Conservation (phyloP, 2,329 filamentous ascomycete genomes). For the Neonectria magnoliae region DNA sequence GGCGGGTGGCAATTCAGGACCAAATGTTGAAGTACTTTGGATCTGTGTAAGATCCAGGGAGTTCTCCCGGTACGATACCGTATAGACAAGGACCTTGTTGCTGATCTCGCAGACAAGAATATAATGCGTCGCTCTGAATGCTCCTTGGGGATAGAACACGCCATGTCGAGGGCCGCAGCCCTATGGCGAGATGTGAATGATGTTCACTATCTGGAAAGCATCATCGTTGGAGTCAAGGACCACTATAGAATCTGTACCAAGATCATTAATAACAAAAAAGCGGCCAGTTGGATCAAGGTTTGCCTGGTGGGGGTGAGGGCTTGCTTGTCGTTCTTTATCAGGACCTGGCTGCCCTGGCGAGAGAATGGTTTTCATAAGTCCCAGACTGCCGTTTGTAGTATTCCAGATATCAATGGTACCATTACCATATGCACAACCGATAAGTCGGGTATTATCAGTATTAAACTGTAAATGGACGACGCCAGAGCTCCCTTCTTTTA, state of each 20-base stretch:
- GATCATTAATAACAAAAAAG: constrained; percentile 54
- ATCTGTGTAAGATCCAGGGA: too few species aligned
- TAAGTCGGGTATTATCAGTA: not conserved
- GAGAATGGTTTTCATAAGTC: not conserved
- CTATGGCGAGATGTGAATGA: not conserved
- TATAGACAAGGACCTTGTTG: constrained; percentile 28
- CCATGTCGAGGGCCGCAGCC: constrained; percentile 7
- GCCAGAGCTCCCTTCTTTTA: too few species aligned
- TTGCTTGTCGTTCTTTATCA: constrained; percentile 2
- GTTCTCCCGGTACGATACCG: not conserved
- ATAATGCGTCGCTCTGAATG: constrained; percentile 16
- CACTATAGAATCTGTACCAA: constrained; percentile 54
- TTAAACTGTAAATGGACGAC: constrained; percentile 4
- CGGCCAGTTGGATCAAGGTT: constrained; percentile 54
- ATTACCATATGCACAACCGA: not conserved
- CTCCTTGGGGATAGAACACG: constrained; percentile 21
- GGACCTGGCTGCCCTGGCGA: not conserved
- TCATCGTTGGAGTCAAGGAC: constrained; percentile 51
- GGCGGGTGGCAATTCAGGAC: too few species aligned
- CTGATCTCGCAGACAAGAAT: constrained; percentile 30
- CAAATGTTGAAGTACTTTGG: too few species aligned
- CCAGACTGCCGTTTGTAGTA: not conserved
- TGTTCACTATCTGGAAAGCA: constrained; percentile 44
- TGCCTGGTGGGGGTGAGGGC: constrained; percentile 48
- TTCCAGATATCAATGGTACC: not conserved